Percentiles rank a stretch among this genome's conserved stretches.
Evolutionary conservation across 2,329 filamentous ascomycete species (phyloP).

Genomic region (Lasiodiplodia gonubiensis): DNA sequence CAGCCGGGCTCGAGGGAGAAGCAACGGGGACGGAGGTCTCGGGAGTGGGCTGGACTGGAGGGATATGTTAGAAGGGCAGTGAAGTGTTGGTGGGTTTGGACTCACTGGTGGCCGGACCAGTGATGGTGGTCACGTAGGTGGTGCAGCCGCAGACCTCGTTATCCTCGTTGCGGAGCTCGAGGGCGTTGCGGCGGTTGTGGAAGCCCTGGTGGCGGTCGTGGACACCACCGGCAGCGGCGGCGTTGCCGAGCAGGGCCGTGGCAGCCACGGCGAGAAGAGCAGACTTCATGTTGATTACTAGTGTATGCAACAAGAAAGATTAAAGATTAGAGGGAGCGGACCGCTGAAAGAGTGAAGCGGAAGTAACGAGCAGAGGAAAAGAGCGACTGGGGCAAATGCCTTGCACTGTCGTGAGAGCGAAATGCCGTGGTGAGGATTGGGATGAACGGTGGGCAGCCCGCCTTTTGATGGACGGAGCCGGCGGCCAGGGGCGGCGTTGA

Average conservation of each 20-base stretch:
- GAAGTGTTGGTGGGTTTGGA: slow-evolving; percentile 29
- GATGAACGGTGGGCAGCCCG: slow-evolving; percentile 2
- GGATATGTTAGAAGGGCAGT: neutral
- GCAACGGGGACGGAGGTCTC: slow-evolving; percentile 3
- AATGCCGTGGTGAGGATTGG: slow-evolving; percentile 18
- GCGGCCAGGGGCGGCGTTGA: slow-evolving; percentile 20
- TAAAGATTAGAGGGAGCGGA: slow-evolving; percentile 63
- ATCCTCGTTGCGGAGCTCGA: slow-evolving; percentile 46
- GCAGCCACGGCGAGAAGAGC: slow-evolving; percentile 68
- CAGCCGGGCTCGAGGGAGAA: slow-evolving; percentile 25
- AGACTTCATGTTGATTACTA: slow-evolving; percentile 72
- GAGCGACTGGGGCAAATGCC: slow-evolving; percentile 28
- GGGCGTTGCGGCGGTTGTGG: slow-evolving; percentile 58
- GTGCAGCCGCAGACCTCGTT: slow-evolving; percentile 69
- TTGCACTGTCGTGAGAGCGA: slow-evolving; percentile 3
- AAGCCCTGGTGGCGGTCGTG: slow-evolving; percentile 69
- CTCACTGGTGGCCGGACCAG: slow-evolving; percentile 69
- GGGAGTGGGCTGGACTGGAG: slow-evolving; percentile 27
- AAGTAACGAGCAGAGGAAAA: slow-evolving; percentile 40
- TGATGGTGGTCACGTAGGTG: slow-evolving; percentile 74
- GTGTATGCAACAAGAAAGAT: slow-evolving; percentile 35
- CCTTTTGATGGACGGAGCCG: slow-evolving; percentile 25
- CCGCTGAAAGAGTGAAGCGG: slow-evolving; percentile 92
- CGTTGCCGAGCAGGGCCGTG: slow-evolving; percentile 56
- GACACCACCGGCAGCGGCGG: slow-evolving; percentile 61